These are phyloP conservation scores for Ustanciosporium gigantosporum DNA, from an alignment of 1,284 basidiomycete genomes.

Conservation along the genomic window DNA sequence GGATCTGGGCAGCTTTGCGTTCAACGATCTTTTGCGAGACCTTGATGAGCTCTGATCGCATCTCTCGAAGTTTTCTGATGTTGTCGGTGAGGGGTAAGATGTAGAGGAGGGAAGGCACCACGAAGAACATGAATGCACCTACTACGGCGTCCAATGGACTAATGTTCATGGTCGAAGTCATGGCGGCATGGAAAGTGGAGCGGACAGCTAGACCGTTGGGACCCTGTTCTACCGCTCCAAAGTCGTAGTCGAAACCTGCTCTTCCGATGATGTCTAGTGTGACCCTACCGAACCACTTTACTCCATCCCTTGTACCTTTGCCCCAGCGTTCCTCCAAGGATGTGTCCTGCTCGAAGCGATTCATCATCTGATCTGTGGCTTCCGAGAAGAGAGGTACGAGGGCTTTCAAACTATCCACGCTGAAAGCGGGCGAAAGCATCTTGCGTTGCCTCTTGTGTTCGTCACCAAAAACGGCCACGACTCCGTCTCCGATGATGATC, in stretches of 20 bases:
- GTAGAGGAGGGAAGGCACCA: slow-evolving; percentile 32
- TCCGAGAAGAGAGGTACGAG: slow-evolving; percentile 31
- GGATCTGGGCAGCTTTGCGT: slow-evolving; percentile 29
- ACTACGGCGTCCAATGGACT: slow-evolving; percentile 28
- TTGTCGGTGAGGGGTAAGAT: slow-evolving; percentile 37
- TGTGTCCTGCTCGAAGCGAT: slow-evolving; percentile 17
- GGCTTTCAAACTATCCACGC: slow-evolving; percentile 22
- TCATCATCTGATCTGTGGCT: slow-evolving; percentile 35
- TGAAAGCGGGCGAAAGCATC: slow-evolving; percentile 35
- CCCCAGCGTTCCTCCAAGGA: slow-evolving; percentile 29
- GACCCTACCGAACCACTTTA: slow-evolving; percentile 38
- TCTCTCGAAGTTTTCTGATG: slow-evolving; percentile 33
- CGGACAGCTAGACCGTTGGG: slow-evolving; percentile 34
- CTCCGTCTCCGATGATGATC: slow-evolving; percentile 35
- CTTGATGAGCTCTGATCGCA: slow-evolving; percentile 31
- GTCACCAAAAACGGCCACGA: slow-evolving; percentile 34
- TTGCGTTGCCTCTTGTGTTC: slow-evolving; percentile 33
- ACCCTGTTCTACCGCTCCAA: slow-evolving; percentile 37
- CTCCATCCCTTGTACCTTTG: slow-evolving; percentile 12
- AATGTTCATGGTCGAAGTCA: slow-evolving; percentile 41
- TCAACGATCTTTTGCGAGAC: slow-evolving; percentile 29
- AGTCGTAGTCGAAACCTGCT: slow-evolving; percentile 44
- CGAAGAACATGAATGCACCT: slow-evolving; percentile 40
- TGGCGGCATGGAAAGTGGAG: slow-evolving; percentile 35
- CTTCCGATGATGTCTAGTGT: slow-evolving; percentile 42